phyloP scores from a whole-genome alignment of 148 eudicot species.

The Pouteria glomerata region DNA sequence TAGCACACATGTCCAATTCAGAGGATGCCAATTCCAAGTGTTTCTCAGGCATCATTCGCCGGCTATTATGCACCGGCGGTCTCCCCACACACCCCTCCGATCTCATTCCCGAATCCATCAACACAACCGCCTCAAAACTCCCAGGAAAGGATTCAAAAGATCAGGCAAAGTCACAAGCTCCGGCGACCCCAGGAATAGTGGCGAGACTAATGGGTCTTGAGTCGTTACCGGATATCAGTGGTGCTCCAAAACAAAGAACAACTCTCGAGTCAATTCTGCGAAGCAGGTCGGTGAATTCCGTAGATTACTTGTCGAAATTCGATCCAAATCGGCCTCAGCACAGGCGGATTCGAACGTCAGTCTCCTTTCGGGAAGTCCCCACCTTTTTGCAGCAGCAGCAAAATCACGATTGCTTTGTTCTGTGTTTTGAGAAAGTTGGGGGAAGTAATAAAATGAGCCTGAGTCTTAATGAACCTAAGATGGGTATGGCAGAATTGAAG shows the following conservation, averaged over 20 bases:
- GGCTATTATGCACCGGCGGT: slow-evolving; percentile 31
- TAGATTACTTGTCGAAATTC: slow-evolving; percentile 34
- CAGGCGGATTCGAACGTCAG: slow-evolving; percentile 33
- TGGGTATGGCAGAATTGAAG: slow-evolving; percentile 2
- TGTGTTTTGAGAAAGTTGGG: slow-evolving; percentile 10
- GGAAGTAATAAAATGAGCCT: not conserved
- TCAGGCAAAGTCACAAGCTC: slow-evolving; percentile 1
- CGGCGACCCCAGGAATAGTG: slow-evolving; percentile 40
- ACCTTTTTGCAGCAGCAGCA: not conserved
- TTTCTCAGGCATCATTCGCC: slow-evolving; percentile 31
- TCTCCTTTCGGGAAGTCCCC: slow-evolving; percentile 37
- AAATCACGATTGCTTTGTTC: slow-evolving; percentile 12
- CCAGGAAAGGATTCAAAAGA: not conserved
- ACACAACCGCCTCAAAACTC: not conserved
- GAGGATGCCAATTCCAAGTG: slow-evolving; percentile 21
- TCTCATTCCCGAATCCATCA: not conserved
- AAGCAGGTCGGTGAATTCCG: slow-evolving; percentile 48
- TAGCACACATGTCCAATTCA: slow-evolving; percentile 13
- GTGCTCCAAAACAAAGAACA: not conserved
- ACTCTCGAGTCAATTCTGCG: slow-evolving; percentile 31
- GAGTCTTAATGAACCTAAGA: not conserved
- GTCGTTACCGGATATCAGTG: slow-evolving; percentile 26
- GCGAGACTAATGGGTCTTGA: slow-evolving; percentile 71
- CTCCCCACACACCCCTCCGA: slow-evolving; percentile 38
- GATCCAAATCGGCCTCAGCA: slow-evolving; percentile 25